A percentile compares a stretch with the other conserved stretches of the same genome.
These are phyloP conservation scores for Raffaelea ambrosiae DNA, from an alignment of 2,329 filamentous ascomycete species.

Conservation along the genomic window DNA sequence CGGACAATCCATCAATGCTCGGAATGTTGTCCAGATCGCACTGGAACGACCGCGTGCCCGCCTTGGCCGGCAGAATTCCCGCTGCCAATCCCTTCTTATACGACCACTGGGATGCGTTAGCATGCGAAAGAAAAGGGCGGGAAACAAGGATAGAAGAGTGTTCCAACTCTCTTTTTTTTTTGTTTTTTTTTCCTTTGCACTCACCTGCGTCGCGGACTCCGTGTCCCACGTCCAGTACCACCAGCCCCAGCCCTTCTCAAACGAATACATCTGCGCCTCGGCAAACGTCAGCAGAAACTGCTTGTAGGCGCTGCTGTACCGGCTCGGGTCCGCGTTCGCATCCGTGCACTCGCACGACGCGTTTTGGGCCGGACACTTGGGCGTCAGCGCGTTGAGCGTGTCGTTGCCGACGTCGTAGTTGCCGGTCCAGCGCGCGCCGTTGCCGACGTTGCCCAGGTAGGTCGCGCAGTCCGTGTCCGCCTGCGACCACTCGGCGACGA, in stretches of 20 bases:
- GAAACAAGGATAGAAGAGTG: not conserved
- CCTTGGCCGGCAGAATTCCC: slow-evolving; percentile 70
- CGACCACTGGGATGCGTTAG: slow-evolving; percentile 66
- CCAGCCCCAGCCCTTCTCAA: slow-evolving; percentile 93
- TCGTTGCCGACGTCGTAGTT: slow-evolving; percentile 64
- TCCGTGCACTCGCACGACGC: slow-evolving; percentile 60
- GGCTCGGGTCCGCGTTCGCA: slow-evolving; percentile 64
- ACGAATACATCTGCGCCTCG: slow-evolving; percentile 90
- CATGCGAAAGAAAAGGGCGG: slow-evolving; percentile 8
- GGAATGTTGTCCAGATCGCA: slow-evolving; percentile 49
- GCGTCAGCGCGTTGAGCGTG: slow-evolving; percentile 54
- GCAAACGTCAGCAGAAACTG: slow-evolving; percentile 82
- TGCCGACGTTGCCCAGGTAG: slow-evolving; percentile 81
- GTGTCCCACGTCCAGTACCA: slow-evolving; percentile 98
- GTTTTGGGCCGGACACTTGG: slow-evolving; percentile 64
- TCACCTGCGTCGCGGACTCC: slow-evolving; percentile 35
- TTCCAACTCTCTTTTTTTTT: not conserved
- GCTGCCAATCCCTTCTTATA: slow-evolving; percentile 72
- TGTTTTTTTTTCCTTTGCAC: too few species aligned
- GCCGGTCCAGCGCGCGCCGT: slow-evolving; percentile 86
- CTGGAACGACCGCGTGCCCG: slow-evolving; percentile 61
- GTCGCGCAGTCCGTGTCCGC: slow-evolving; percentile 90
- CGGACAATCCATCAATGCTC: slow-evolving; percentile 41
- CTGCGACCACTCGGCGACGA: slow-evolving; percentile 96
- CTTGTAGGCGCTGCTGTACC: slow-evolving; percentile 70